phyloP scores from a whole-genome alignment of 345 rosid genomes.

The Euphorbia tirucalli region DNA sequence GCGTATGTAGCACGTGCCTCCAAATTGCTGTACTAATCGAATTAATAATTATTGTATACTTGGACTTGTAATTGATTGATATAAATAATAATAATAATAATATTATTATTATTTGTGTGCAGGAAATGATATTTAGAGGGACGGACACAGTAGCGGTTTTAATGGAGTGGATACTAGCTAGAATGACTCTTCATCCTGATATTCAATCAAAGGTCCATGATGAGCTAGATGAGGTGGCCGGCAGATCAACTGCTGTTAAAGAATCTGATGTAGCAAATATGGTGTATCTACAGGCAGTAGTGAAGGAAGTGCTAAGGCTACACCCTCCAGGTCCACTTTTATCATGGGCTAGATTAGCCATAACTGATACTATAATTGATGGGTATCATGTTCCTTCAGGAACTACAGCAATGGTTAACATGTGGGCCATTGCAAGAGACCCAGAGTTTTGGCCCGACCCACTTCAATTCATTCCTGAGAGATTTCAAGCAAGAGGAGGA shows the following conservation, averaged over 20 bases:
- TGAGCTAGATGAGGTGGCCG: conserved; percentile 63
- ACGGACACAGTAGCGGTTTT: conserved; percentile 83
- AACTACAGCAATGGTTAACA: conserved; percentile 92
- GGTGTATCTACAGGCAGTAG: conserved; percentile 62
- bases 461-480: conserved; percentile 56
- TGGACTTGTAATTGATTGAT: no score
- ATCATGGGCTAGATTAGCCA: conserved; percentile 89
- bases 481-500: conserved; percentile 45
- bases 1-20: no score
- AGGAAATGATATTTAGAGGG: conserved; percentile 96
- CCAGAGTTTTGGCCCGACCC: conserved; percentile 71
- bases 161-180: conserved; percentile 88
- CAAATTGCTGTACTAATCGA: not conserved
- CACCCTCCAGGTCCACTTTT: conserved; percentile 97
- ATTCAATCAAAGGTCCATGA: conserved; percentile 65
- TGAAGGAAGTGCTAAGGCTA: conserved; percentile 76
- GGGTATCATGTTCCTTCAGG: conserved; percentile 78
- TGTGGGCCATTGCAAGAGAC: conserved; percentile 95
- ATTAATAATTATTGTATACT: not conserved
- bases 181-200: conserved; percentile 65
- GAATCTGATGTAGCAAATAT: conserved; percentile 50
- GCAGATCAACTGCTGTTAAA: conserved; percentile 49
- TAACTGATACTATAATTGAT: conserved; percentile 64
- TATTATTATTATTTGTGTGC: no score
- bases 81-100: no score